Base-by-base conservation (phyloP, 345 rosid species). In the Brassica incana region DNA sequence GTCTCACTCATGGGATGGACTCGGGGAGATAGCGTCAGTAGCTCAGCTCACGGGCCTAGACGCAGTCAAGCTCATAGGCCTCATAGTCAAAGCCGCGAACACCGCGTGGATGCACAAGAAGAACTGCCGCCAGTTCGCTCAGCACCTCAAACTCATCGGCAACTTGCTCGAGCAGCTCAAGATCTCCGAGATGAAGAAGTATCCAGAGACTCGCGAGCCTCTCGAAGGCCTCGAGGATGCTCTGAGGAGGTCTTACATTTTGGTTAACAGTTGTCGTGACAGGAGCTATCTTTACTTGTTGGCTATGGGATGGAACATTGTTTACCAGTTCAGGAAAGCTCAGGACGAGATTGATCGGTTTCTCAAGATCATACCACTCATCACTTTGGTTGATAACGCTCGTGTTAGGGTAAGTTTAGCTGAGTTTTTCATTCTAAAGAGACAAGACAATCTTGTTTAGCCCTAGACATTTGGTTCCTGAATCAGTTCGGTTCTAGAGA, bases 271-370 rank as follows among this genome's bases (percentile, higher is more conserved):
- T 52, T 95, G 98, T 67, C 94, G 94, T 68, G 99, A 95, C 72
- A 79, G 91, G 71, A 95, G 99, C 76, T 95, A 91, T 81, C 92
- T 95, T 10, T 95, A 95, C 81, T 82, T 95, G 88, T 84, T 95
- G 64, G 99, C 99, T 20, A 93, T 93, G 99, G 99, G 99, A 1
- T 95, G 99, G 99, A 95, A 93, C 84, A 93, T 95, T 35, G 99
- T 95, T 59, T 95, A 95, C 54, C 99, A 95, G 82, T 95, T 95
- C 72, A 84, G 98, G 78, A 95, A 88, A 84, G 97, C 95, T 12
- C 99, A 93, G 83, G 89, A 84, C 78, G 99, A 95, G 91, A 95
- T 95, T 52, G 99, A 95, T 77, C 90, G 90, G 5, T 95, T 91
- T 73, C 87, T 95, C 87, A 87, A 90, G 87, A 90, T 93, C 62